These are phyloP conservation scores for Suhomyces pyralidae DNA, from an alignment of 805 yeast genomes.

Conservation along the genomic window DNA sequence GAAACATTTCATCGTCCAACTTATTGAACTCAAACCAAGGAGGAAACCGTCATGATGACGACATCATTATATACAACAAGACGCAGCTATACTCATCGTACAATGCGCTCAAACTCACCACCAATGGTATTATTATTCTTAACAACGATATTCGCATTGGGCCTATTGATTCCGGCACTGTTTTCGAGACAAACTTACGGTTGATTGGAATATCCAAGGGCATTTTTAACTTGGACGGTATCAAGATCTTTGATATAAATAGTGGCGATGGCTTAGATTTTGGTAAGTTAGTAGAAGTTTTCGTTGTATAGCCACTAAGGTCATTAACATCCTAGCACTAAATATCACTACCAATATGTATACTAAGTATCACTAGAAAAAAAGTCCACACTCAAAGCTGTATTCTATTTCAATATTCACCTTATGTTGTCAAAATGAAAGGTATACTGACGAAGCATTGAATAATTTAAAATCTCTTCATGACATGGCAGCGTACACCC, in stretches of 20 bases:
- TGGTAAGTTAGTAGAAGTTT: constrained; percentile 66
- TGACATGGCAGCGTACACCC: too few relatives aligned
- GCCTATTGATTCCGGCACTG: constrained; percentile 55
- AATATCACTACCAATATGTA: too few relatives aligned
- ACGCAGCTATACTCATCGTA: constrained; percentile 30
- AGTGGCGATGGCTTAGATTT: constrained; percentile 70
- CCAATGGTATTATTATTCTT: constrained; percentile 59
- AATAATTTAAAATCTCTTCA: too few relatives aligned
- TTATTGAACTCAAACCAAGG: constrained; percentile 7
- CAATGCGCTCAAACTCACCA: constrained; percentile 36
- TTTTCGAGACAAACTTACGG: constrained; percentile 60
- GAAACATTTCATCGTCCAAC: constrained; percentile 16
- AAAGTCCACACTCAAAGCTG: too few relatives aligned
- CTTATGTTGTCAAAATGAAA: too few relatives aligned
- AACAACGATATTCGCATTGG: constrained; percentile 66
- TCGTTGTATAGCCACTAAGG: constrained; percentile 38
- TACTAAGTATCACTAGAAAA: too few relatives aligned
- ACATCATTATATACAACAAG: constrained; percentile 18
- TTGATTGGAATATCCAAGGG: constrained; percentile 66
- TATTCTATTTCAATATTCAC: too few relatives aligned
- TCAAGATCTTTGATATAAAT: constrained; percentile 58
- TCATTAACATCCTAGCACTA: too few relatives aligned
- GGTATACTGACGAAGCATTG: too few relatives aligned
- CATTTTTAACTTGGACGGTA: constrained; percentile 58
- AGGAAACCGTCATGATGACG: constrained; percentile 8